Evolutionary conservation across 2,329 filamentous ascomycete species (phyloP), one percentile per base, ranked within the genome.

Genomic region (Pseudopyrenochaeta lycopersici): DNA sequence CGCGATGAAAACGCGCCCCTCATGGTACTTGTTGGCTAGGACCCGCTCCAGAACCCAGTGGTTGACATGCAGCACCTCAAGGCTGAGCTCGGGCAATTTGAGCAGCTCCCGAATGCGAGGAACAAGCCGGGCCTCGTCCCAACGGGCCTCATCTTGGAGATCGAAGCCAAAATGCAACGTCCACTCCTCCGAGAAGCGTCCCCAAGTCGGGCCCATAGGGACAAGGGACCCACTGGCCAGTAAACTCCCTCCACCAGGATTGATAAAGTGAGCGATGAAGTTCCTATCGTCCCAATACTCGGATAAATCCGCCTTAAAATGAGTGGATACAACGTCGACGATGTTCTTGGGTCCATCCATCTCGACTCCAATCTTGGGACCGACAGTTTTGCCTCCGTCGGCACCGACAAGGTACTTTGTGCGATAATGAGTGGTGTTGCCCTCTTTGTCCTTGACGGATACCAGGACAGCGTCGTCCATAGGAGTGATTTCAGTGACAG

Each of bases 101-200:
- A 76, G 44, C 1, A 66, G 62, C 6, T 58, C 47, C 14, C 70
- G 20, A 56, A 68, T 5, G 2, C 46, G 33, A 2, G 21, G 11
- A 15, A 48, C 23, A 14, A 41, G 66, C 7, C 58, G 58, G 5
- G 63, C 52, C 31, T 62, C 60, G 31, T 64, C 60, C 42, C 70
- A 68, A 18, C 23, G 18, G n/a, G 60, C 58, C 1, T 62, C 64
- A 29, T 73, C 69, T 10, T 62, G 49, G 11, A 59, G 56, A 20
- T 56, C 50, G 21, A 64, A 49, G 2, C 61, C 69, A 33, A 63
- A 72, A 1, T 62, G 66, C 40, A 75, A 74, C 11, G 70, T 60
- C 73, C 72, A 76, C 53, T 76, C 73, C 23, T 74, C 72, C 1
- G 21, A n/a, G n/a, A n/a, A n/a, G n/a, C n/a, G n/a, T n/a, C n/a